These are phyloP conservation scores for Lichtheimia hyalospora DNA, from an alignment of 371 early-diverging fungal genomes.

Conservation along the genomic window DNA sequence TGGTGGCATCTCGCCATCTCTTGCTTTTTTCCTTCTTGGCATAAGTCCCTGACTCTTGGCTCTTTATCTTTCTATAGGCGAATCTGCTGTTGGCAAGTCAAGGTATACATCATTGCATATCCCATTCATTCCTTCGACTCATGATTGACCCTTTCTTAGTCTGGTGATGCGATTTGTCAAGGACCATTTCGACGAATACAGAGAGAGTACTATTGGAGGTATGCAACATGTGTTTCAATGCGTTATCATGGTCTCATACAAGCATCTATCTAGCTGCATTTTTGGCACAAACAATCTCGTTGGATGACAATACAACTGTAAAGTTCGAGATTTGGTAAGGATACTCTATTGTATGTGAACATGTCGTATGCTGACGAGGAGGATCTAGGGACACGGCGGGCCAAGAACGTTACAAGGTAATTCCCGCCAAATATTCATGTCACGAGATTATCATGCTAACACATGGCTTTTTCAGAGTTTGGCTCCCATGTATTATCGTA, in stretches of 20 bases:
- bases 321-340: constrained; percentile 87
- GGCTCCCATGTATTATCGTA: constrained; percentile 99
- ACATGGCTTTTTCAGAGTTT: constrained; percentile 64
- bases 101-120: constrained; percentile 47
- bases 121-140: background rate
- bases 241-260: background rate
- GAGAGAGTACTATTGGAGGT: constrained; percentile 98
- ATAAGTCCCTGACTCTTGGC: background rate
- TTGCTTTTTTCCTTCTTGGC: background rate
- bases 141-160: constrained; percentile 32
- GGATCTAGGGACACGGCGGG: constrained; percentile 88
- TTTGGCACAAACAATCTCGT: constrained; percentile 70
- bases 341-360: background rate
- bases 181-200: constrained; percentile 96
- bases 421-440: background rate
- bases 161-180: constrained; percentile 95
- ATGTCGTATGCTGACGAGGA: background rate
- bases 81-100: constrained; percentile 89
- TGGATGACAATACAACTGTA: constrained; percentile 74
- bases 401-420: constrained; percentile 91
- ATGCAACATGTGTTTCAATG: constrained; percentile 14
- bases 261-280: constrained; percentile 82
- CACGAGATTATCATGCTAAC: background rate
- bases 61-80: constrained; percentile 51
- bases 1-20: background rate